Base-by-base conservation (phyloP, 768 basidiomycete species). In the Amyloporia xantha region DNA sequence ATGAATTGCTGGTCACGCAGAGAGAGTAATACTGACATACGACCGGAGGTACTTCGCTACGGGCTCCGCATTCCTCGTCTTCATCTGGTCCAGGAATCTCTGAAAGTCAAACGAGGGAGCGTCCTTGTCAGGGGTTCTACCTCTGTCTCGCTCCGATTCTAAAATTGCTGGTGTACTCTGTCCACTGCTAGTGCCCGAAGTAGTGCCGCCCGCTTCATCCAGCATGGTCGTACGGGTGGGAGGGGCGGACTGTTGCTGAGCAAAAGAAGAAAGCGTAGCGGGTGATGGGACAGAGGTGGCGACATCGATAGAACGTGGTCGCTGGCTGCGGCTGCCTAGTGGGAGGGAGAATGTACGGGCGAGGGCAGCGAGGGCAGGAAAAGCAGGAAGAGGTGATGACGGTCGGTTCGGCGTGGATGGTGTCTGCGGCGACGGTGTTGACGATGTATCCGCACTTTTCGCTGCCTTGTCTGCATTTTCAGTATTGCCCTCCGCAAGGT, bases 11-110 rank as follows among this genome's bases (percentile, higher is more conserved):
- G 24, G 30, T 20, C 37, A 46, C 21, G 39, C 39, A 36, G n/a
- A n/a, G 19, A 27, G 27, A 38, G 40, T 21, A n/a, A 33, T 41
- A 57, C 49, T 40, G 37, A 79, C 90, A 56, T 66, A 94, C 94
- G 92, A 96, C 72, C 91, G 81, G 44, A 99, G 75, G 70, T 94
- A 98, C 67, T 91, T 91, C 24, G 90, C 91, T 19, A 98, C 86
- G 5, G 93, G 89, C 48, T 99, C 96, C 1, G 95, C 92, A 42
- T 77, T 71, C 59, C 82, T 84, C 36, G 75, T 68, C 68, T 95
- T 89, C 81, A 99, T 91, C 67, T 99, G 93, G 64, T 94, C 91
- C 54, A 98, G 67, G 66, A 99, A 99, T 41, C 75, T 82, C 62
- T 95, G 92, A 63, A 97, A 98, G 66, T 98, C 95, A 57, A 97